Evolutionary conservation across 2,329 filamentous ascomycete genomes (phyloP).

Genomic region (Didymella segeticola): DNA sequence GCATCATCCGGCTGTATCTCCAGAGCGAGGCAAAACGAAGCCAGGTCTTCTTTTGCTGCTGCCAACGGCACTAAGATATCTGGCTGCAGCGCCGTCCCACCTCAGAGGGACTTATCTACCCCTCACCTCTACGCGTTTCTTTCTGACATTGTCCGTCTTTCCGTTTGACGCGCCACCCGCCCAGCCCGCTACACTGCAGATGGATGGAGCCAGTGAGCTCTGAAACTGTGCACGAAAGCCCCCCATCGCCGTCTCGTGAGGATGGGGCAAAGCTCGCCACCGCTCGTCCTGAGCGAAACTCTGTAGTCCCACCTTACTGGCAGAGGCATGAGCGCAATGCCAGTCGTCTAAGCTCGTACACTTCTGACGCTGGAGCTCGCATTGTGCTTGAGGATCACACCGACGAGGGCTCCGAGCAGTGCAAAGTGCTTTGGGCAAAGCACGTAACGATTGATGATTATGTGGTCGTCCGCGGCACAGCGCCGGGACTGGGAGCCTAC

Average conservation of each 20-base stretch:
- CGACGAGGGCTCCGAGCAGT: conserved; percentile 63
- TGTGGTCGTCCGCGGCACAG: conserved; percentile 65
- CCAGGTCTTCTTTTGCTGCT: conserved; percentile 16
- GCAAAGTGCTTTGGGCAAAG: conserved; percentile 66
- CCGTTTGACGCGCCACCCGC: conserved; percentile 29
- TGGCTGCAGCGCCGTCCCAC: conserved; percentile 26
- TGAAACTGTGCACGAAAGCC: conserved; percentile 36
- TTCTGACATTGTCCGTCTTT: conserved; percentile 21
- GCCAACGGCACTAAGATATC: conserved; percentile 21
- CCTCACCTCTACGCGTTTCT: conserved; percentile 23
- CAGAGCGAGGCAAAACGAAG: conserved; percentile 19
- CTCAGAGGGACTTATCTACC: conserved; percentile 21
- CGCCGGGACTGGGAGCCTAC: conserved; percentile 77
- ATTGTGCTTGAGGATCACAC: conserved; percentile 72
- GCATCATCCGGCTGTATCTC: conserved; percentile 15
- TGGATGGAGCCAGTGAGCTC: conserved; percentile 50
- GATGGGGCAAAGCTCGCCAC: conserved; percentile 32
- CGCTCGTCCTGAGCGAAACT: conserved; percentile 37
- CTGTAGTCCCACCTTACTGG: conserved; percentile 57
- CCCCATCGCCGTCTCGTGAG: conserved; percentile 30
- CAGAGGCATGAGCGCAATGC: conserved; percentile 49
- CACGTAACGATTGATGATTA: conserved; percentile 68
- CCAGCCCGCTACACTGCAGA: conserved; percentile 39
- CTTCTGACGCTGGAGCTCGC: conserved; percentile 46
- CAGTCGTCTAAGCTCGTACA: conserved; percentile 45